These are phyloP conservation scores for Asparagopsis taxiformis DNA, from an alignment of 31 red algal species.

Conservation along the genomic window DNA sequence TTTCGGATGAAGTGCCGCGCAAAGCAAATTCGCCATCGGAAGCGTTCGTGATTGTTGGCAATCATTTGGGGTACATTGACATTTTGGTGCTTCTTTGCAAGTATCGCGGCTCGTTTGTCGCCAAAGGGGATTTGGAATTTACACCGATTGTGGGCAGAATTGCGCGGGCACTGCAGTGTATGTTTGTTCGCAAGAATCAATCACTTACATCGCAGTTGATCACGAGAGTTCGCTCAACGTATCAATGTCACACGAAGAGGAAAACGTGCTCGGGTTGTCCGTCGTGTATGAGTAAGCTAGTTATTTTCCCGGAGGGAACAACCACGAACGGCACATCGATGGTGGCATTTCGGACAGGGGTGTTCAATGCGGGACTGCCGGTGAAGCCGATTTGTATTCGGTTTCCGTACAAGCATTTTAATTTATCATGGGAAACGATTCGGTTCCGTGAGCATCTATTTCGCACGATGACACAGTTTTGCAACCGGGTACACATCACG, in stretches of 20 bases:
- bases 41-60: slow-evolving; percentile 80
- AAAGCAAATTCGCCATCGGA: background rate
- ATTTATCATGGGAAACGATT: slow-evolving; percentile 85
- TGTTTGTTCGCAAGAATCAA: slow-evolving; percentile 71
- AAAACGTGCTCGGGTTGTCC: slow-evolving; percentile 45
- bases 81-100: slow-evolving; percentile 72
- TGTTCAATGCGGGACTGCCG: slow-evolving; percentile 81
- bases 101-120: slow-evolving; percentile 81
- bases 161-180: slow-evolving; percentile 86
- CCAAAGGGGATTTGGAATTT: slow-evolving; percentile 68
- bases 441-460: slow-evolving; percentile 77
- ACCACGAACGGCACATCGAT: slow-evolving; percentile 81
- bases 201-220: slow-evolving; percentile 67
- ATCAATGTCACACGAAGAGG: slow-evolving; percentile 57
- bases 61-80: slow-evolving; percentile 90
- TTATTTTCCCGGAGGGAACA: slow-evolving; percentile 93
- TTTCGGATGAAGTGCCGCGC: slow-evolving; percentile 15
- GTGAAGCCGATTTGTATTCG: slow-evolving; percentile 79
- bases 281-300: slow-evolving; percentile 66
- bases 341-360: slow-evolving; percentile 86
- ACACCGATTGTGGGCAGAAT: slow-evolving; percentile 72
- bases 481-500: slow-evolving; percentile 49
- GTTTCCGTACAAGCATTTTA: slow-evolving; percentile 77
- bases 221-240: slow-evolving; percentile 45
- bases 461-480: slow-evolving; percentile 84